phyloP scores from a whole-genome alignment of 768 basidiomycete genomes.

The Dacryopinax primogenitus region DNA sequence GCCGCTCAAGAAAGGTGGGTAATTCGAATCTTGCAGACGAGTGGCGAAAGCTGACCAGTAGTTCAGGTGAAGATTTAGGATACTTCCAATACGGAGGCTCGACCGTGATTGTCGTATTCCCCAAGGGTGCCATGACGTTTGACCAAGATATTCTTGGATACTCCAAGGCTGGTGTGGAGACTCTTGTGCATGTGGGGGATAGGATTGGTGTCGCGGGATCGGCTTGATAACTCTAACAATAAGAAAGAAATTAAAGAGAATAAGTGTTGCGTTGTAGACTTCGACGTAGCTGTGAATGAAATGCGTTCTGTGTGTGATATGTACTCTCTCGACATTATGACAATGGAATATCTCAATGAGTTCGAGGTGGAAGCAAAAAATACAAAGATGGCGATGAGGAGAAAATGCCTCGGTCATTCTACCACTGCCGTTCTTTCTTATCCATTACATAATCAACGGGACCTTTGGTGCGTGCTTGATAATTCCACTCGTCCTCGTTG shows the following conservation, averaged over 20 bases:
- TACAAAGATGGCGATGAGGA: too few species aligned
- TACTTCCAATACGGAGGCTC: conserved; percentile 69
- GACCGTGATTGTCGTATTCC: conserved; percentile 51
- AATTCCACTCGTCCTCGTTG: too few species aligned
- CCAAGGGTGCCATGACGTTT: conserved; percentile 40
- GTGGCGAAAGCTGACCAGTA: background rate
- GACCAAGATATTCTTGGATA: conserved; percentile 49
- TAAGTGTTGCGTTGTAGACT: background rate
- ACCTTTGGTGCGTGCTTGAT: too few species aligned
- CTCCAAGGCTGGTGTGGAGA: conserved; percentile 47
- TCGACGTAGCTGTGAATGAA: too few species aligned
- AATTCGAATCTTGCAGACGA: conserved; percentile 12
- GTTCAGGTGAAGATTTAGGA: conserved; percentile 17
- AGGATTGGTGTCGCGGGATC: conserved; percentile 20
- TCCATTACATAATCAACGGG: too few species aligned
- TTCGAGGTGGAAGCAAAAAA: too few species aligned
- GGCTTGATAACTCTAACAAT: background rate
- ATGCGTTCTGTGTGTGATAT: too few species aligned
- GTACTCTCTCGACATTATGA: too few species aligned
- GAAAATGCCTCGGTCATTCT: too few species aligned
- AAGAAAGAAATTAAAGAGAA: too few species aligned
- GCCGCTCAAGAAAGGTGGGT: conserved; percentile 35
- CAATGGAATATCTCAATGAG: too few species aligned
- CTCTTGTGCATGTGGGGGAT: conserved; percentile 46
- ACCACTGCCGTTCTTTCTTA: too few species aligned